These are phyloP conservation scores for Pseudopithomyces chartarum DNA, from an alignment of 2,329 filamentous ascomycete species.

Conservation along the genomic window DNA sequence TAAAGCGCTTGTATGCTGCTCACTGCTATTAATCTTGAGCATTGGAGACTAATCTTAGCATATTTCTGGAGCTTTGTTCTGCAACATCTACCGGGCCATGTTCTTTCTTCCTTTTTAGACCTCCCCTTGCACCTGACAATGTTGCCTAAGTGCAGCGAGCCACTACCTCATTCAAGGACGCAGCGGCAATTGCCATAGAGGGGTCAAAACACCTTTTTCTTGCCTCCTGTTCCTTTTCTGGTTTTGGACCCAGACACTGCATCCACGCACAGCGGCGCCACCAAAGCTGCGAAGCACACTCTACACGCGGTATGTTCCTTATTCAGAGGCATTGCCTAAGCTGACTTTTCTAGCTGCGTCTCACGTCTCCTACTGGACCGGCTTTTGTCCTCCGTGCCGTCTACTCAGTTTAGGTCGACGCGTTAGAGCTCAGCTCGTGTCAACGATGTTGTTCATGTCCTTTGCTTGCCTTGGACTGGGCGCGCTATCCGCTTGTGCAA, in stretches of 20 bases:
- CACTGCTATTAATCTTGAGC: too few relatives aligned
- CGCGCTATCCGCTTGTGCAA: not conserved
- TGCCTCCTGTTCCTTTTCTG: not conserved
- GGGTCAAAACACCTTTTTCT: not conserved
- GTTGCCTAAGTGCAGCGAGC: not conserved
- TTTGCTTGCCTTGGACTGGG: not conserved
- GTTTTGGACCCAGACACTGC: not conserved
- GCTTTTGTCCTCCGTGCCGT: not conserved
- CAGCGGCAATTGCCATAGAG: not conserved
- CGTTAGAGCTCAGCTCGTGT: not conserved
- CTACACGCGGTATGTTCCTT: not conserved
- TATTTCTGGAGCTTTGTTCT: too few relatives aligned
- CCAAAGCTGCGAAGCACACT: not conserved
- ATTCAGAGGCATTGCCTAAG: not conserved
- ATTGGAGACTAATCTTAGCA: too few relatives aligned
- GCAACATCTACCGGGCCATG: too few relatives aligned
- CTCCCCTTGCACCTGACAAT: not conserved
- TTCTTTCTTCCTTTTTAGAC: not conserved
- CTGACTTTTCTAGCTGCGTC: not conserved
- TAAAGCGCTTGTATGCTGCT: too few relatives aligned
- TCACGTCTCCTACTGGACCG: not conserved
- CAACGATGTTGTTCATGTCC: constrained; percentile 1
- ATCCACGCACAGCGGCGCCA: not conserved
- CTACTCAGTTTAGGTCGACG: not conserved
- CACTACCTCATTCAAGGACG: not conserved